Evolutionary conservation across 306 rosid species (phyloP).

Genomic region (Pyrus communis): DNA sequence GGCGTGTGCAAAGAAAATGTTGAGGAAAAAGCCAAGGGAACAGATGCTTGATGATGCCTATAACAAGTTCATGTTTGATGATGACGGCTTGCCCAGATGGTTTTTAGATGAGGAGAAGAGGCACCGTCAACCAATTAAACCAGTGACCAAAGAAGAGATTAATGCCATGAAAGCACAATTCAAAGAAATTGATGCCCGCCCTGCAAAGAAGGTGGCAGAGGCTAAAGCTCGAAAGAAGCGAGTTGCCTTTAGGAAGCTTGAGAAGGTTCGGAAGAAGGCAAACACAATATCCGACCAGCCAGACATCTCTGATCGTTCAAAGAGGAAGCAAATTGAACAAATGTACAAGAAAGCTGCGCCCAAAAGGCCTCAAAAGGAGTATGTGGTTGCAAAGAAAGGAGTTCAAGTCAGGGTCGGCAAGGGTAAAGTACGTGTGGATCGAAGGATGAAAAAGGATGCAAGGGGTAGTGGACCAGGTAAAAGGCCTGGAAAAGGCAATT

Average conservation of each 20-base stretch:
- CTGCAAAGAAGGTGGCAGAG: slow-evolving; percentile 55
- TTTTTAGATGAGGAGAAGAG: slow-evolving; percentile 77
- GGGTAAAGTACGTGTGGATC: slow-evolving; percentile 77
- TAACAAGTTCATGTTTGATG: slow-evolving; percentile 73
- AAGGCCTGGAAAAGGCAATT: slow-evolving; percentile 35
- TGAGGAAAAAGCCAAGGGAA: slow-evolving; percentile 67
- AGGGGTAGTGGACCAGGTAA: slow-evolving; percentile 43
- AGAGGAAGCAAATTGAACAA: slow-evolving; percentile 77
- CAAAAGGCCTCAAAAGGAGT: slow-evolving; percentile 67
- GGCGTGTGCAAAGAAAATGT: slow-evolving; percentile 80
- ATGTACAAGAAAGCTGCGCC: slow-evolving; percentile 70
- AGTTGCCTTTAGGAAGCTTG: slow-evolving; percentile 70
- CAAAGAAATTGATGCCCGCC: slow-evolving; percentile 71
- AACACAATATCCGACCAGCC: slow-evolving; percentile 83
- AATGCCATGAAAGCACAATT: slow-evolving; percentile 83
- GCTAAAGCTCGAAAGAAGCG: slow-evolving; percentile 77
- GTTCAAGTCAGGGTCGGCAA: slow-evolving; percentile 69
- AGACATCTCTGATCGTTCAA: slow-evolving; percentile 76
- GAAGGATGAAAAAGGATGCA: slow-evolving; percentile 78
- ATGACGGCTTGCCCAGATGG: slow-evolving; percentile 81
- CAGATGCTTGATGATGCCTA: slow-evolving; percentile 71
- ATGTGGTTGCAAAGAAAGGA: slow-evolving; percentile 96
- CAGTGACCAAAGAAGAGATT: slow-evolving; percentile 75
- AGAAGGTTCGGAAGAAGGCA: slow-evolving; percentile 91
- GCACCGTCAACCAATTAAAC: slow-evolving; percentile 62